These are phyloP conservation scores for Gentiana dahurica DNA, from an alignment of 257 asterid genomes.

Conservation along the genomic window DNA sequence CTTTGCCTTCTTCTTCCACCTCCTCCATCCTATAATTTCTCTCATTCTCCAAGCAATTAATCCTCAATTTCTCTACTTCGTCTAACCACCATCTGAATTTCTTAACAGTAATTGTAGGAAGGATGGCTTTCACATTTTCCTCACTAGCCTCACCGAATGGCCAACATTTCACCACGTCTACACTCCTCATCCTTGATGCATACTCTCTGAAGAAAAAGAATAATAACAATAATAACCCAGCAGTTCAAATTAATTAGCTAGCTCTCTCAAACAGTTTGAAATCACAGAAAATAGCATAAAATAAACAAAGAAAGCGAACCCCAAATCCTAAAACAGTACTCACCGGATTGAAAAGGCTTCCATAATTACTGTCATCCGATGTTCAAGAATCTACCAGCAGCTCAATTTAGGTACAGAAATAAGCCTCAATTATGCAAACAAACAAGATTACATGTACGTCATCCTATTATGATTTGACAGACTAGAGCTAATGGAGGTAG, in stretches of 20 bases:
- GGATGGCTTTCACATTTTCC: conserved; percentile 24
- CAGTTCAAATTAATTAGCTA: not conserved
- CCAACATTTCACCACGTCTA: conserved; percentile 64
- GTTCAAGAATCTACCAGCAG: conserved; percentile 2
- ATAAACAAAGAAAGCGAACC: not conserved
- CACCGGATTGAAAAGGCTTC: conserved; percentile 50
- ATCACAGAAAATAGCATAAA: not conserved
- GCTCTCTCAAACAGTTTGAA: conserved; percentile 1
- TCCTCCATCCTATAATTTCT: not conserved
- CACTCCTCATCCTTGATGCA: conserved; percentile 49
- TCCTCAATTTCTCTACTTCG: conserved; percentile 16
- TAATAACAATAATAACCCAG: not conserved
- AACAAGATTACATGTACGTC: not conserved
- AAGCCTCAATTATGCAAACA: not conserved
- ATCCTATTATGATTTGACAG: not conserved
- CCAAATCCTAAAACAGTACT: conserved; percentile 18
- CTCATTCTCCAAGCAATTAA: conserved; percentile 1
- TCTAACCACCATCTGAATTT: conserved; percentile 70
- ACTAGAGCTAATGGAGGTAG: not conserved
- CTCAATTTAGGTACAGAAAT: not conserved
- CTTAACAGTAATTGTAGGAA: conserved; percentile 53
- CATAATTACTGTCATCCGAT: conserved; percentile 20
- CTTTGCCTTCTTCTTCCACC: conserved; percentile 2
- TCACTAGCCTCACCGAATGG: conserved; percentile 43
- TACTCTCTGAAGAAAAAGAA: conserved; percentile 40